A percentile compares a stretch with the other conserved stretches of the same genome.
Conservation (phyloP, 164 flowering plant genomes). For the Nelumbo lutea region DNA sequence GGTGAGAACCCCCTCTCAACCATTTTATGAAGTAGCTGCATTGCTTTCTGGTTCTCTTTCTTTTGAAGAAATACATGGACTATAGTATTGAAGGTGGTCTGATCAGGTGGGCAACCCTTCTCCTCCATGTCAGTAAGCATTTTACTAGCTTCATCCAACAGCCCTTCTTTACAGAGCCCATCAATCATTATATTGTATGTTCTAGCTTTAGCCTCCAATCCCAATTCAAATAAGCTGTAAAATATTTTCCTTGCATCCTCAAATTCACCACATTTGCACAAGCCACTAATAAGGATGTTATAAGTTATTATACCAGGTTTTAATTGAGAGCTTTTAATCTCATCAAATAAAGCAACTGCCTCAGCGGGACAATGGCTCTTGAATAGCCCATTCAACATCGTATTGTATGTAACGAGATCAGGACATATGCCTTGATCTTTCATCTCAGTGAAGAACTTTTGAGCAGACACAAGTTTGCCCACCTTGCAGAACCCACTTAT, state of each 20-base stretch:
- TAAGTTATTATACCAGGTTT: constrained; percentile 3
- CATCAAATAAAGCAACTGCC: constrained; percentile 1
- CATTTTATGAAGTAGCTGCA: too few species aligned
- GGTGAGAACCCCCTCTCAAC: too few species aligned
- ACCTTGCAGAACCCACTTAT: constrained; percentile 6
- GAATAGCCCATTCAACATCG: constrained; percentile 4
- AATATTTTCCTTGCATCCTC: constrained; percentile 7
- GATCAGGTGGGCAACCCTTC: too few species aligned
- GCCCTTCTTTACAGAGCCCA: constrained; percentile 12
- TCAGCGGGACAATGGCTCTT: not conserved
- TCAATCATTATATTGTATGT: constrained; percentile 8
- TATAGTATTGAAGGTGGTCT: too few species aligned
- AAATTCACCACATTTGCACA: constrained; percentile 12
- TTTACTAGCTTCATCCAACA: not conserved
- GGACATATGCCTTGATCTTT: not conserved
- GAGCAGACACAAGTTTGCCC: constrained; percentile 1
- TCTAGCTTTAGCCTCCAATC: not conserved
- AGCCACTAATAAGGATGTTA: constrained; percentile 3
- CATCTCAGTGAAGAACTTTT: not conserved
- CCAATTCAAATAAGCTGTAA: not conserved
- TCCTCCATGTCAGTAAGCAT: not conserved
- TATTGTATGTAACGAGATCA: not conserved
- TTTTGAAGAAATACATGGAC: too few species aligned
- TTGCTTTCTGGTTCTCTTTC: too few species aligned
- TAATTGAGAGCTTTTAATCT: not conserved